A percentile compares a stretch with the other conserved stretches of the same genome.
These are phyloP conservation scores for Emmonsia crescens DNA, from an alignment of 2,329 filamentous ascomycete genomes.

Conservation along the genomic window DNA sequence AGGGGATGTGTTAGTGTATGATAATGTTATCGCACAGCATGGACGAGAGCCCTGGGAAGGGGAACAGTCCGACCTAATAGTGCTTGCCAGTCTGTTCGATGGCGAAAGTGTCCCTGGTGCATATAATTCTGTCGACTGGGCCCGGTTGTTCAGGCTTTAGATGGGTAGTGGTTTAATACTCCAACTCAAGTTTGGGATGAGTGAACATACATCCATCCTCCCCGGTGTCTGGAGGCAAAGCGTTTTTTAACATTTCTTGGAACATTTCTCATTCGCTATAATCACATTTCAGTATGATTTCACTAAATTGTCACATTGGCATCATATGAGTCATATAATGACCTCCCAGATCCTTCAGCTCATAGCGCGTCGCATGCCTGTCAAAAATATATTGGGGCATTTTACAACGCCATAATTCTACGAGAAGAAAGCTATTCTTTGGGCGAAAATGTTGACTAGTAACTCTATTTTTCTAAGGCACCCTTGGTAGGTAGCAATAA, in stretches of 20 bases:
- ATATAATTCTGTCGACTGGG: constrained; percentile 36
- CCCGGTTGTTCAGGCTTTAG: constrained; percentile 36
- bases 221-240: neutral
- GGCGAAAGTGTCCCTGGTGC: constrained; percentile 35
- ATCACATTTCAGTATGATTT: neutral
- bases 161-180: constrained; percentile 13
- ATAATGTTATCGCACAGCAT: constrained; percentile 40
- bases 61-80: constrained; percentile 21
- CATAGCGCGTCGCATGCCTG: neutral
- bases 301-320: too few relatives aligned
- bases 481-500: neutral
- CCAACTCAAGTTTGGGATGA: neutral
- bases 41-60: constrained; percentile 40
- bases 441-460: neutral
- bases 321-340: neutral
- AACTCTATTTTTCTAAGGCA: neutral
- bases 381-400: neutral
- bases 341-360: neutral
- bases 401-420: neutral
- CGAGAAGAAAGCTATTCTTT: neutral
- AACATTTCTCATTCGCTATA: neutral
- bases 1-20: constrained; percentile 40
- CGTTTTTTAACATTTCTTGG: neutral
- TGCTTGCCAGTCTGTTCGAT: constrained; percentile 41
- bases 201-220: neutral